Evolutionary conservation across 164 flowering plant genomes (phyloP), one percentile per base, ranked within the genome.

Genomic region (Echeveria elegans): DNA sequence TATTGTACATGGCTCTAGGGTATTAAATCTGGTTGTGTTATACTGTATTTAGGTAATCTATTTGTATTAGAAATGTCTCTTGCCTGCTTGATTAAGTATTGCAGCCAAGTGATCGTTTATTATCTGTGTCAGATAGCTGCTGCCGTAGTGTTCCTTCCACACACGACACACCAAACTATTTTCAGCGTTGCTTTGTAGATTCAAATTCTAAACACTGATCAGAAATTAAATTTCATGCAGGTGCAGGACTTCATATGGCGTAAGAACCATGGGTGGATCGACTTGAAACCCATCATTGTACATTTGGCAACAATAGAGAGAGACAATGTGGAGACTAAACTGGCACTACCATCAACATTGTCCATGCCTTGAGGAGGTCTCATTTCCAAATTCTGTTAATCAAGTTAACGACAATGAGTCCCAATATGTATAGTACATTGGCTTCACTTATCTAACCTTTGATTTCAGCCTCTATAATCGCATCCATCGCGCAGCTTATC

Each of bases 361-460:
- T 74, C 70, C 38, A 16, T 21, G 30, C 89, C 92, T 4, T 60
- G 48, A 0, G 87, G 88, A 63, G 82, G 45, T 41, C 28, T 64
- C 80, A 88, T 68, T 68, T 85, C 81, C 37, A 88, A 85, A n/a
- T 78, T 74, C 3, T n/a, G n/a, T 70, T n/a, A 5, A 82, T 90
- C 75, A 87, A 70, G 21, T 75, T 78, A 6, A 76, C 86, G 6
- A 87, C 64, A 12, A 78, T 74, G 0, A 87, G 71, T 21, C 87
- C 85, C 14, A 88, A 66, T 11, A 86, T 86, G 83, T 85, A 88
- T 1, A 85, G 58, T 26, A 85, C 88, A 40, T 88, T 86, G 11
- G 76, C 86, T 66, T 79, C 87, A 69, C 61, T 86, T 63, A 86
- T 82, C 64, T 86, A 90, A 66, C 88, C 90, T 50, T 81, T 83